Percentiles rank a stretch among this genome's conserved stretches.
phyloP scores from a whole-genome alignment of 768 basidiomycete genomes.

The Suillus placidus region DNA sequence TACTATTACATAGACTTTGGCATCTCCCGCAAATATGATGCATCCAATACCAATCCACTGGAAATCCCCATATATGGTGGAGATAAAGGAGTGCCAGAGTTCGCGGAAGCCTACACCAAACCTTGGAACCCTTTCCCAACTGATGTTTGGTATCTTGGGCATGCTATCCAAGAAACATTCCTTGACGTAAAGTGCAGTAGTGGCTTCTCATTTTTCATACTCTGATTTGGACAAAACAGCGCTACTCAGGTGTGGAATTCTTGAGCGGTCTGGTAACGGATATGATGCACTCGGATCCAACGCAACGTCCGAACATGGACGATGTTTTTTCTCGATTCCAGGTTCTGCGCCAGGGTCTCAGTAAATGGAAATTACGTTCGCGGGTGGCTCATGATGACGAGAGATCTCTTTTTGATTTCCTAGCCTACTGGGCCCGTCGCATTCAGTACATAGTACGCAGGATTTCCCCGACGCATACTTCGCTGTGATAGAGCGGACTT shows the following conservation, averaged over 20 bases:
- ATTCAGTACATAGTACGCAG: constrained; percentile 16
- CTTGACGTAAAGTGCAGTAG: constrained; percentile 26
- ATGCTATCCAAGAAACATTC: constrained; percentile 37
- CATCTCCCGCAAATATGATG: constrained; percentile 33
- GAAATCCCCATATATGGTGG: constrained; percentile 39
- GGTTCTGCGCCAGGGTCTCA: constrained; percentile 10
- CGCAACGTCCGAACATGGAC: constrained; percentile 33
- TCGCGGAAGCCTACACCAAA: constrained; percentile 22
- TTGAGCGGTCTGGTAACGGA: constrained; percentile 31
- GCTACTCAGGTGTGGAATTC: constrained; percentile 23
- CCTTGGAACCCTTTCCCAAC: constrained; percentile 43
- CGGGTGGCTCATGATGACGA: constrained; percentile 25
- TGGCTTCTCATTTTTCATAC: neutral
- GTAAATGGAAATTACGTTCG: constrained; percentile 28
- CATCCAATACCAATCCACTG: constrained; percentile 25
- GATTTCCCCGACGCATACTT: constrained; percentile 13
- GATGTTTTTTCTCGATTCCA: constrained; percentile 26
- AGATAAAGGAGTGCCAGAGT: constrained; percentile 47
- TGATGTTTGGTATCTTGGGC: constrained; percentile 49
- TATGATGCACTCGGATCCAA: constrained; percentile 39
- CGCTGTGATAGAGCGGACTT: neutral
- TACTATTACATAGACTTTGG: constrained; percentile 43
- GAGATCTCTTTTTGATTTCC: constrained; percentile 11
- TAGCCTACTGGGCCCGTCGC: constrained; percentile 20
- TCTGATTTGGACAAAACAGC: neutral